Conservation (phyloP, 2,329 filamentous ascomycete species). For the Fusarium graminum region DNA sequence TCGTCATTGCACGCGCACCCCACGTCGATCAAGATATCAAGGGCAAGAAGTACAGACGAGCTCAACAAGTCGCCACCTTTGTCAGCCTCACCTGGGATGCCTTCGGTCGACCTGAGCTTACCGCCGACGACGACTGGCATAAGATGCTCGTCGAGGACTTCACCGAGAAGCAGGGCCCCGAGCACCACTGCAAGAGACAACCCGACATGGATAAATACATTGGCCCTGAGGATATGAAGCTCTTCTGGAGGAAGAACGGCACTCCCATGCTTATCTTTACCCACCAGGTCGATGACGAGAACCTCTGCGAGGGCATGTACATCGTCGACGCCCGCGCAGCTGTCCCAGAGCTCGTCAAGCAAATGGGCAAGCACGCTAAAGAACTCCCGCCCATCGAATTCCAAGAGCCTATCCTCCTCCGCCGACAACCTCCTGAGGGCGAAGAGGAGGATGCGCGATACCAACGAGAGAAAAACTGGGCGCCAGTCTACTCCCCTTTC, state of each 20-base stretch:
- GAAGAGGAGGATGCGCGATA: slow-evolving; percentile 31
- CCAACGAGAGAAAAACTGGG: slow-evolving; percentile 45
- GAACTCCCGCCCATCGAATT: slow-evolving; percentile 38
- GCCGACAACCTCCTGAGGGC: slow-evolving; percentile 35
- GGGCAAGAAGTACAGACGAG: slow-evolving; percentile 40
- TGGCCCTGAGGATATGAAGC: slow-evolving; percentile 44
- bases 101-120: slow-evolving; percentile 41
- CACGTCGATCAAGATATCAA: slow-evolving; percentile 41
- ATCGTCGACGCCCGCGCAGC: slow-evolving; percentile 41
- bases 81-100: slow-evolving; percentile 38
- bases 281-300: slow-evolving; percentile 42
- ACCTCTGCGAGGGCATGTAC: slow-evolving; percentile 44
- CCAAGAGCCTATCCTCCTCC: slow-evolving; percentile 34
- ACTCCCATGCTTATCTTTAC: slow-evolving; percentile 45
- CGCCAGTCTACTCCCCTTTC: slow-evolving; percentile 36
- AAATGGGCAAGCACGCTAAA: slow-evolving; percentile 38
- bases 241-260: slow-evolving; percentile 43
- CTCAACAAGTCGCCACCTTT: slow-evolving; percentile 41
- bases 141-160: slow-evolving; percentile 43
- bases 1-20: slow-evolving; percentile 40
- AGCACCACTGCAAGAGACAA: slow-evolving; percentile 43
- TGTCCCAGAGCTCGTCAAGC: slow-evolving; percentile 35
- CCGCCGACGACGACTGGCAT: slow-evolving; percentile 36
- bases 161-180: slow-evolving; percentile 31
- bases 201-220: slow-evolving; percentile 46